These are phyloP conservation scores for Fusarium sp. DNA, from an alignment of 2,329 filamentous ascomycete genomes.

Conservation along the genomic window DNA sequence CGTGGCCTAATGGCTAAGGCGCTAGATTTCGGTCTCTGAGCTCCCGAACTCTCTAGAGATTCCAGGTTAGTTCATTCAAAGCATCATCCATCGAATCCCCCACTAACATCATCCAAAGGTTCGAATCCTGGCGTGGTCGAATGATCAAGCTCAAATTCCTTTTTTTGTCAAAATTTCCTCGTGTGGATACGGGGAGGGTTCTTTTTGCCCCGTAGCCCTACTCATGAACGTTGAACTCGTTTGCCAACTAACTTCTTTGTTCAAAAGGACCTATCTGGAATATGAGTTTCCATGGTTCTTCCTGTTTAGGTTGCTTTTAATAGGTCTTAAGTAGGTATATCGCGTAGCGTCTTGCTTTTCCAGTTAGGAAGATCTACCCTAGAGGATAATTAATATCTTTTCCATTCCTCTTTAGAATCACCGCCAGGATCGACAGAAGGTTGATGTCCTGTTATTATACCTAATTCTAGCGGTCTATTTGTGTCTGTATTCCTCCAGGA, in stretches of 20 bases:
- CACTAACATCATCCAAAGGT: background rate
- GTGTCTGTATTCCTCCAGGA: too few species aligned
- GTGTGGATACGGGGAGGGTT: background rate
- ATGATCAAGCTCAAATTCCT: background rate
- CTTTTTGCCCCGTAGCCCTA: background rate
- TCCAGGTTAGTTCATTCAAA: constrained; percentile 17
- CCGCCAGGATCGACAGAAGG: background rate
- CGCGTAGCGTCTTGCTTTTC: background rate
- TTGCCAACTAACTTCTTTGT: background rate
- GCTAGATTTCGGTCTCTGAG: constrained; percentile 28
- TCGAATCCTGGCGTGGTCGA: constrained; percentile 35
- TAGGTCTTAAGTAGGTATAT: background rate
- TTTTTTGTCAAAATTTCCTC: background rate
- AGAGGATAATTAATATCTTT: background rate
- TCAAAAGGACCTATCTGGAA: background rate
- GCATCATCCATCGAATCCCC: background rate
- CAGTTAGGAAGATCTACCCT: background rate
- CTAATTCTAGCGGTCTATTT: too few species aligned
- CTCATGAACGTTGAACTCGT: background rate
- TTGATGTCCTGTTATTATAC: background rate
- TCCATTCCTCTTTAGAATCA: background rate
- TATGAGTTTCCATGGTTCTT: background rate
- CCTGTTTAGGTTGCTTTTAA: background rate
- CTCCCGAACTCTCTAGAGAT: constrained; percentile 31
- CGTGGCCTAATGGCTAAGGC: constrained; percentile 36